These are phyloP conservation scores for Pseudogymnoascus sp. DNA, from an alignment of 2,329 filamentous ascomycete species.

Conservation along the genomic window DNA sequence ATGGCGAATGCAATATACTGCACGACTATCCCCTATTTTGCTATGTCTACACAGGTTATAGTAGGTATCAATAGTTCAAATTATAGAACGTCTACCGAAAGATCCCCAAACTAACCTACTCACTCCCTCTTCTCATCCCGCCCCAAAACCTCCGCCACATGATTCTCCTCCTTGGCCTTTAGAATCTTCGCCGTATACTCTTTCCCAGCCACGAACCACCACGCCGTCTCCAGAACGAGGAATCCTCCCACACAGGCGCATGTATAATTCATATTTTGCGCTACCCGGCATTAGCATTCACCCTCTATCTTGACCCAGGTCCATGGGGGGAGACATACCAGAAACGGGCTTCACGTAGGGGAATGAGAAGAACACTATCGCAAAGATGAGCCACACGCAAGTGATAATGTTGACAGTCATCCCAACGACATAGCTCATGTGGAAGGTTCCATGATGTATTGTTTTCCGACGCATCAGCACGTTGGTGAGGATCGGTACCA, in stretches of 20 bases:
- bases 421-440: constrained; percentile 30
- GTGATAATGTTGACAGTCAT: constrained; percentile 32
- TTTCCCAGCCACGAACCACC: constrained; percentile 38
- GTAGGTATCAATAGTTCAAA: not conserved
- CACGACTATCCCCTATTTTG: not conserved
- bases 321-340: not conserved
- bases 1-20: not conserved
- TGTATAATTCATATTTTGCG: constrained; percentile 42
- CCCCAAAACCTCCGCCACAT: not conserved
- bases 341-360: constrained; percentile 36
- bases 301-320: not conserved
- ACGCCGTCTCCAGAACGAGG: constrained; percentile 31
- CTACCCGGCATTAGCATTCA: constrained; percentile 9
- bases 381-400: constrained; percentile 34
- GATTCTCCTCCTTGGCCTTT: constrained; percentile 28
- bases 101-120: not conserved
- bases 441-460: constrained; percentile 35
- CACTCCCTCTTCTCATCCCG: not conserved
- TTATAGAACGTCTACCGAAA: not conserved
- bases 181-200: constrained; percentile 34
- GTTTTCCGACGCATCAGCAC: constrained; percentile 34
- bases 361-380: constrained; percentile 39
- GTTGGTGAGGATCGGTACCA: constrained; percentile 40
- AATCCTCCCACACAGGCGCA: constrained; percentile 39
- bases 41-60: not conserved